Evolutionary conservation across 441 rosid genomes (phyloP), one percentile per base, ranked within the genome.

Genomic region (Eutrema salsugineum): DNA sequence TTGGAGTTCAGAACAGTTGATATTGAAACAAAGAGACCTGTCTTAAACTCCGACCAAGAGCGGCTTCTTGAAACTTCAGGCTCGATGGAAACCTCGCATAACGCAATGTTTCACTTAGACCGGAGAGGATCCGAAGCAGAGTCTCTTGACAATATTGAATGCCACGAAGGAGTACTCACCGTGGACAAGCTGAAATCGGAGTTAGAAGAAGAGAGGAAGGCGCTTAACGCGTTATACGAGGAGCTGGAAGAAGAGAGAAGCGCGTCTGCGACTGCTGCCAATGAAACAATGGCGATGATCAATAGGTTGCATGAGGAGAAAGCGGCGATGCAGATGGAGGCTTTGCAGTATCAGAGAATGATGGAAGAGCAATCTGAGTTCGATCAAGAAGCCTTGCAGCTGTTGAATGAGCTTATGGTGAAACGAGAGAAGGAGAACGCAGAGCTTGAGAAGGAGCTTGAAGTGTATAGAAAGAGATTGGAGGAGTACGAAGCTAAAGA

Each of bases 301-400:
- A 94, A 90, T 49, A 78, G 97, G 71, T 89, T 94, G 48, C 99
- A 94, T 58, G 99, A 90, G 70, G 98, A 94, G 84, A 94, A 90
- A 74, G 96, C 99, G 0, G 97, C 97, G 7, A 86, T 92, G 96
- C 98, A 92, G 87, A 94, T 94, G 99, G 99, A 94, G 74, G 99
- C 97, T 15, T 76, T 90, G 78, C 99, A 94, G 79, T 94, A 94
- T 28, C 96, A 94, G 75, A 82, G 99, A 67, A 92, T 94, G 97
- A 94, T 94, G 99, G 99, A 94, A 56, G 99, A 94, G 66, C 97
- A 92, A 49, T 79, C 94, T 0, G 97, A 92, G 65, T 94, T 90
- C 14, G 97, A 94, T 59, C 97, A 91, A 67, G 97, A 94, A 84
- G 99, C 97, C 5, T 63, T 92, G 85, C 97, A 90, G 84, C 68